Conservation (phyloP, 2,329 filamentous ascomycete genomes). For the Sporothrix pseudoabietina region DNA sequence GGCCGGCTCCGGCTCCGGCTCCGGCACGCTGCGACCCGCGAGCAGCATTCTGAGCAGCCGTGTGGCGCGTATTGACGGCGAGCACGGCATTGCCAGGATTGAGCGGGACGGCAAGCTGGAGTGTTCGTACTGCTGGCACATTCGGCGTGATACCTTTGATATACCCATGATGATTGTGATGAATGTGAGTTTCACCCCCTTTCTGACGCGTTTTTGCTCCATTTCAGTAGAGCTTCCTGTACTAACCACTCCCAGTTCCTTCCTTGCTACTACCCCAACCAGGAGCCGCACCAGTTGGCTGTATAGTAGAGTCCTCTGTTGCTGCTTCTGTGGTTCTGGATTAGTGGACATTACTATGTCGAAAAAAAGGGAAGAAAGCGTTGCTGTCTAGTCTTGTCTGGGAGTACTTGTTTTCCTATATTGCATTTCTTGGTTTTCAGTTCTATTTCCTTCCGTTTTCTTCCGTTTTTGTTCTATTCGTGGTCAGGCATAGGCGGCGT, state of each 20-base stretch:
- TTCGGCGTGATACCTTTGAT: conserved; percentile 95
- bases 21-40: conserved; percentile 36
- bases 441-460: not conserved
- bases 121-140: conserved; percentile 95
- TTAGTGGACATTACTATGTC: not conserved
- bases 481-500: conserved; percentile 34
- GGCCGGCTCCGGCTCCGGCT: conserved; percentile 42
- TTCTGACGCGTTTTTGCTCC: not conserved
- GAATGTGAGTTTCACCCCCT: conserved; percentile 69
- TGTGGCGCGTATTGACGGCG: conserved; percentile 66
- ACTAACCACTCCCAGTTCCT: conserved; percentile 50
- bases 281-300: conserved; percentile 58
- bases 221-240: conserved; percentile 51
- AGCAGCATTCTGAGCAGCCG: conserved; percentile 59
- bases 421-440: not conserved
- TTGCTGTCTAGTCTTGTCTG: not conserved
- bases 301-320: conserved; percentile 45
- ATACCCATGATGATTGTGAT: conserved; percentile 98
- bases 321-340: not conserved
- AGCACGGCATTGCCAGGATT: conserved; percentile 78
- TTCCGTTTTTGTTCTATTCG: not conserved
- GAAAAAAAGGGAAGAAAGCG: not conserved
- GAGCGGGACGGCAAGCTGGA: conserved; percentile 89
- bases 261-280: conserved; percentile 61
- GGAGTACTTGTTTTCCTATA: not conserved